Percentiles rank a stretch among this genome's conserved stretches.
Evolutionary conservation across 1,284 basidiomycete genomes (phyloP).

Genomic region (Cystobasidium sp.): DNA sequence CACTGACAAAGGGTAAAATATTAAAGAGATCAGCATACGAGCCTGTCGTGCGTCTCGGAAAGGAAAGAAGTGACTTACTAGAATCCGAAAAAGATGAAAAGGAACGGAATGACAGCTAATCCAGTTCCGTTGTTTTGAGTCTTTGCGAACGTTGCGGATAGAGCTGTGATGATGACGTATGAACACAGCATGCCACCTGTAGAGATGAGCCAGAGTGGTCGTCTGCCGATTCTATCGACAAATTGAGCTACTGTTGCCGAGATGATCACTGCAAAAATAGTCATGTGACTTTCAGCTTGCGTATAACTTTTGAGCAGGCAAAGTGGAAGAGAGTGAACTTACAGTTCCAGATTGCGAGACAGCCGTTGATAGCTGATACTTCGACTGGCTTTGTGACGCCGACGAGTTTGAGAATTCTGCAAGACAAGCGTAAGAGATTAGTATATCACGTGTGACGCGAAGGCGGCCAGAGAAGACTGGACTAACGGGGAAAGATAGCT

Average conservation of each 20-base stretch:
- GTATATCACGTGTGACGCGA: too few species aligned
- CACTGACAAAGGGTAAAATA: not conserved
- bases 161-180: constrained; percentile 72
- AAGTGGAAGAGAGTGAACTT: not conserved
- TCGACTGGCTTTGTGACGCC: constrained; percentile 57
- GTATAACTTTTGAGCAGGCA: not conserved
- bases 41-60: not conserved
- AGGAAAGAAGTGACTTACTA: constrained; percentile 44
- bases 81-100: constrained; percentile 48
- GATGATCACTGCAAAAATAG: constrained; percentile 14
- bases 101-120: constrained; percentile 5
- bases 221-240: constrained; percentile 62
- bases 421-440: constrained; percentile 49
- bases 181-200: constrained; percentile 61
- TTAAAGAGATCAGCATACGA: not conserved
- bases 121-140: not conserved
- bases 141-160: constrained; percentile 65
- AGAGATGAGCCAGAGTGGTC: constrained; percentile 52
- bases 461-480: too few species aligned
- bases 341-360: constrained; percentile 49
- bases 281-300: not conserved
- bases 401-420: constrained; percentile 51
- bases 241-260: constrained; percentile 12
- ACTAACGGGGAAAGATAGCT: not conserved
- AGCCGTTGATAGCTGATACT: constrained; percentile 68